Base-by-base conservation (phyloP, 768 basidiomycete genomes). In the Psilocybe tampanensis region DNA sequence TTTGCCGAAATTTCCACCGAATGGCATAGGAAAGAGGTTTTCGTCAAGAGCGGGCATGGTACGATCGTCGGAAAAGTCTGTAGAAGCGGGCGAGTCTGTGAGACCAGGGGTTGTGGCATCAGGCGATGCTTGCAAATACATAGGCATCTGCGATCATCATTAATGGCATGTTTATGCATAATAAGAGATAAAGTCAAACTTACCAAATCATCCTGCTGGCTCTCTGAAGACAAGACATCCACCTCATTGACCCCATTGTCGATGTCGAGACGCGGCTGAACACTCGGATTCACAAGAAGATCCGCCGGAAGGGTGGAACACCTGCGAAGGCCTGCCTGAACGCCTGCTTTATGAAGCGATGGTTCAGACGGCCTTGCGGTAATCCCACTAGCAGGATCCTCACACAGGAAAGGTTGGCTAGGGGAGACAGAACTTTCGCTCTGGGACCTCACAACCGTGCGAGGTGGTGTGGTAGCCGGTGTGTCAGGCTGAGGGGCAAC, bases 91-190 rank as follows among this genome's bases (percentile, higher is more conserved):
- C 0, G 86, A 86, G 48, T 82, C 82, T 11, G 76, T 80, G 36
- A 88, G 80, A 18, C 76, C 73, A 0, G 86, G 86, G 0, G 83
- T 85, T n/a, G 79, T 71, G 9, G 85, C 83, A 60, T 77, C 79
- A 9, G 71, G 79, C 59, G 66, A 67, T 19, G 13, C 11, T 2
- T 13, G 49, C 24, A 22, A 24, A 32, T 32, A 5, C 21, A 23
- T 26, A 41, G 24, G 52, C 44, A 18, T 18, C 23, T 2, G 29
- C 34, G 7, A 39, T n/a, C 19, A 52, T 44, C 51, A 43, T 29
- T 7, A 6, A 43, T 24, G 19, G 44, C 6, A 24, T 26, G 3
- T 15, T 17, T 24, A 8, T 34, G 7, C 33, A 13, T 8, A 15
- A n/a, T 6, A 39, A 39, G n/a, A 3, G 7, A 39, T 3, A 15